Evolutionary conservation across 2,329 filamentous ascomycete species (phyloP).

Genomic region (Ceratocystis ficicola): DNA sequence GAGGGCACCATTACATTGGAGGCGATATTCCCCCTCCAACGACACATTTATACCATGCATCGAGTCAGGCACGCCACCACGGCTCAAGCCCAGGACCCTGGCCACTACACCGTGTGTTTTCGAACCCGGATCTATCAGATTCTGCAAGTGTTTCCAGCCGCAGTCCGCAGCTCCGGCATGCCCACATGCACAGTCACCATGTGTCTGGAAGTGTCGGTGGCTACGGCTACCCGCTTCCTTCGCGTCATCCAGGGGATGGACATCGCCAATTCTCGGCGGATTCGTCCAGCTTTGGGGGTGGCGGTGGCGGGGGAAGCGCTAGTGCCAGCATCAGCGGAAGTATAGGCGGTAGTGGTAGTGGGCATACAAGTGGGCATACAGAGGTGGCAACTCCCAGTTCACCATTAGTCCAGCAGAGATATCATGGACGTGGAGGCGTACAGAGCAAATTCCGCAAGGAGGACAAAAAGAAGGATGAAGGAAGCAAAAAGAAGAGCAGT

Average conservation of each 20-base stretch:
- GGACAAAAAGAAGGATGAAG: constrained; percentile 35
- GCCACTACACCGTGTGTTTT: constrained; percentile 33
- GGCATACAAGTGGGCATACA: constrained; percentile 30
- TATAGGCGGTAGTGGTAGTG: constrained; percentile 39
- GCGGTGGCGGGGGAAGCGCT: background rate
- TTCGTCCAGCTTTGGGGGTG: background rate
- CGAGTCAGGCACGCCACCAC: constrained; percentile 24
- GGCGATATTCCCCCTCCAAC: constrained; percentile 1
- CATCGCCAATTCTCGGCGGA: background rate
- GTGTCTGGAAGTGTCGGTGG: background rate
- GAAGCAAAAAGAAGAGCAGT: constrained; percentile 31
- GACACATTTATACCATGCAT: constrained; percentile 6
- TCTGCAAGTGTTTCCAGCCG: constrained; percentile 26
- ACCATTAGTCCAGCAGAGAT: constrained; percentile 23
- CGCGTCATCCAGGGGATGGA: constrained; percentile 18
- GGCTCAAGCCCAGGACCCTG: constrained; percentile 27
- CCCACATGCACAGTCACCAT: background rate
- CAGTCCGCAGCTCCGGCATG: constrained; percentile 4
- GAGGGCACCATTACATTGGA: constrained; percentile 22
- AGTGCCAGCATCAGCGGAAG: constrained; percentile 26
- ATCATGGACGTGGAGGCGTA: constrained; percentile 17
- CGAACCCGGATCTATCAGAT: constrained; percentile 36
- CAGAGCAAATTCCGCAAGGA: constrained; percentile 31
- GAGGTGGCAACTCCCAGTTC: background rate
- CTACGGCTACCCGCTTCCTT: background rate